These are phyloP conservation scores for Alternaria longipes DNA, from an alignment of 2,329 filamentous ascomycete species.

Conservation along the genomic window DNA sequence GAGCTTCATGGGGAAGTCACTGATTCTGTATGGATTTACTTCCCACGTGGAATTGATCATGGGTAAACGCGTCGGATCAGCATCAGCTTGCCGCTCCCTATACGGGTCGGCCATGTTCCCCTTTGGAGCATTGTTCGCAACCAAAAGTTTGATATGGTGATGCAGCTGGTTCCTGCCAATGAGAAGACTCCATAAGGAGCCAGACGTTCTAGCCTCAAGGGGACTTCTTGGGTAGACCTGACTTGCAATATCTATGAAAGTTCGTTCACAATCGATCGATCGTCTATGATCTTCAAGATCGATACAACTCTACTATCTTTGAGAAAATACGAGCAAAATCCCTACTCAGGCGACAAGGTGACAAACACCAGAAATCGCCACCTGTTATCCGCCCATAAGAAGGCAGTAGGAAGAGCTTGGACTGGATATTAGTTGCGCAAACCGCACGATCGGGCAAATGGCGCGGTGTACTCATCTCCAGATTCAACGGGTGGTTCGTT, in stretches of 20 bases:
- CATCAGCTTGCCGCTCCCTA: conserved; percentile 22
- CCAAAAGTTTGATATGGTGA: too few species aligned
- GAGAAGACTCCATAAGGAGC: background rate
- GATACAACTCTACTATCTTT: background rate
- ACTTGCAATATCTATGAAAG: background rate
- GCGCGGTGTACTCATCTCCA: conserved; percentile 18
- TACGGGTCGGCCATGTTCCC: background rate
- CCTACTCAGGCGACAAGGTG: background rate
- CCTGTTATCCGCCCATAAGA: conserved; percentile 14
- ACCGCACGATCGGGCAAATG: conserved; percentile 34
- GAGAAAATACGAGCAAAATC: background rate
- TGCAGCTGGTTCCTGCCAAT: background rate
- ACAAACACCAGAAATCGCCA: conserved; percentile 19
- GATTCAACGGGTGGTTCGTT: conserved; percentile 25
- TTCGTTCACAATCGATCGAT: background rate
- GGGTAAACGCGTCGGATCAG: conserved; percentile 29
- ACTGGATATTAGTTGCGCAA: conserved; percentile 27
- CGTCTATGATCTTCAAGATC: background rate
- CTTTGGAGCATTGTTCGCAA: background rate
- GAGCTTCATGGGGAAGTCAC: conserved; percentile 26
- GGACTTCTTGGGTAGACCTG: background rate
- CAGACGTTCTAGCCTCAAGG: background rate
- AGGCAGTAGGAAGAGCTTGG: conserved; percentile 13
- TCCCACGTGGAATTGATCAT: conserved; percentile 43
- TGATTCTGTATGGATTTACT: conserved; percentile 22